Evolutionary conservation across 495 filamentous ascomycete species (phyloP).

Genomic region (Neurospora pannonica): DNA sequence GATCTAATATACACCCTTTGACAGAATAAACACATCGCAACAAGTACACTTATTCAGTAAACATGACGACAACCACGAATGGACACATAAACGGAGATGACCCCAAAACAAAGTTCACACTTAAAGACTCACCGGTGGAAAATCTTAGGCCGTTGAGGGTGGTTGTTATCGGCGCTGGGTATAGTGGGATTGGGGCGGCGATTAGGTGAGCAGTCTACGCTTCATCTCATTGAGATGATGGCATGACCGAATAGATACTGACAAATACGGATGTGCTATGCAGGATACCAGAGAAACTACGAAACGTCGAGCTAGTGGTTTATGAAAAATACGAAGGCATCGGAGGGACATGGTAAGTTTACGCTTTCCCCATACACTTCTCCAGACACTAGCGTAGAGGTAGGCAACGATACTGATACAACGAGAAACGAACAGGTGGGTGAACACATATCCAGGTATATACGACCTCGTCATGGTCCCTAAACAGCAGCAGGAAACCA

Average conservation of each 20-base stretch:
- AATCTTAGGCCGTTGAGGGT: constrained; percentile 37
- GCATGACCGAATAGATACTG: no score
- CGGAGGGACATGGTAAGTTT: constrained; percentile 32
- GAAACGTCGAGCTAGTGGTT: constrained; percentile 32
- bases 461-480: not conserved
- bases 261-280: not conserved
- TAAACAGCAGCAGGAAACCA: not conserved
- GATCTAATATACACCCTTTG: not conserved
- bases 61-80: not conserved
- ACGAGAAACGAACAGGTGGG: constrained; percentile 16
- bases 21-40: not conserved
- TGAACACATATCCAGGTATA: constrained; percentile 36
- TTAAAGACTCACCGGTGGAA: constrained; percentile 36
- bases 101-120: constrained; percentile 10
- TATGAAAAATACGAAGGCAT: constrained; percentile 36
- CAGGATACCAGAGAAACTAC: constrained; percentile 33
- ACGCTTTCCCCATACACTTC: not conserved
- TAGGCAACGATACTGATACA: not conserved
- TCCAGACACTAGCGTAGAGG: no score
- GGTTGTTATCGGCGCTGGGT: constrained; percentile 40
- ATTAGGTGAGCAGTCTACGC: constrained; percentile 14
- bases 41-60: not conserved
- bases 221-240: no score
- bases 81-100: not conserved
- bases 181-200: constrained; percentile 37